These are phyloP conservation scores for Leccinum disarticulatum DNA, from an alignment of 768 basidiomycete species.

Conservation along the genomic window DNA sequence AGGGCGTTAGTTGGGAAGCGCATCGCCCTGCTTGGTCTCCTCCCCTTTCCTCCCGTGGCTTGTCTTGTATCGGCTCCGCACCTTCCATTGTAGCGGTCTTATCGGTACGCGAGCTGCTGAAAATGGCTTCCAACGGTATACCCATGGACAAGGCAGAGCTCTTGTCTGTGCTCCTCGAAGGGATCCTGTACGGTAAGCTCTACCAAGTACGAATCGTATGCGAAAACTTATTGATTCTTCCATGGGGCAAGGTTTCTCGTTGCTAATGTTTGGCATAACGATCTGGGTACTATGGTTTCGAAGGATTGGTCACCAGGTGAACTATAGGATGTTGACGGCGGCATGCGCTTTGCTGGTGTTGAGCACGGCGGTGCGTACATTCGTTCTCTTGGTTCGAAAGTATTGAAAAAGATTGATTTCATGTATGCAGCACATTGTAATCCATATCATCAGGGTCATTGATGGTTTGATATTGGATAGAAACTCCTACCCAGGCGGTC, in stretches of 20 bases:
- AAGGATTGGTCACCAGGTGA: conserved; percentile 9
- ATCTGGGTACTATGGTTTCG: conserved; percentile 23
- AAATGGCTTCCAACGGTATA: background rate
- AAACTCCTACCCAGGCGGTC: conserved; percentile 17
- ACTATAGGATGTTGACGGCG: conserved; percentile 22
- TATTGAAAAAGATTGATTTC: background rate
- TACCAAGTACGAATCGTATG: background rate
- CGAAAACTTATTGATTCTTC: background rate
- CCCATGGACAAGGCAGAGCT: background rate
- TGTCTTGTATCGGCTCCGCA: background rate
- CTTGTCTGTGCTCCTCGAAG: conserved; percentile 14
- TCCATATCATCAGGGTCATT: conserved; percentile 27
- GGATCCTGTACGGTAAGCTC: conserved; percentile 19
- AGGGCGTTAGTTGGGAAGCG: background rate
- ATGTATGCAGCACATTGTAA: conserved; percentile 24
- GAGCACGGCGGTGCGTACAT: conserved; percentile 29
- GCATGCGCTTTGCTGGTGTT: conserved; percentile 29
- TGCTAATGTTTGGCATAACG: conserved; percentile 35
- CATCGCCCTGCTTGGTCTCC: background rate
- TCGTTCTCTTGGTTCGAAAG: background rate
- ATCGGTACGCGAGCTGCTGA: background rate
- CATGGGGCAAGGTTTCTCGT: conserved; percentile 32
- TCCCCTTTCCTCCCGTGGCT: background rate
- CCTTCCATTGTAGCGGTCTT: background rate
- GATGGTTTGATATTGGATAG: conserved; percentile 27